These are phyloP conservation scores for Vitis hybrid DNA, from an alignment of 177 flowering plant genomes.

Conservation along the genomic window DNA sequence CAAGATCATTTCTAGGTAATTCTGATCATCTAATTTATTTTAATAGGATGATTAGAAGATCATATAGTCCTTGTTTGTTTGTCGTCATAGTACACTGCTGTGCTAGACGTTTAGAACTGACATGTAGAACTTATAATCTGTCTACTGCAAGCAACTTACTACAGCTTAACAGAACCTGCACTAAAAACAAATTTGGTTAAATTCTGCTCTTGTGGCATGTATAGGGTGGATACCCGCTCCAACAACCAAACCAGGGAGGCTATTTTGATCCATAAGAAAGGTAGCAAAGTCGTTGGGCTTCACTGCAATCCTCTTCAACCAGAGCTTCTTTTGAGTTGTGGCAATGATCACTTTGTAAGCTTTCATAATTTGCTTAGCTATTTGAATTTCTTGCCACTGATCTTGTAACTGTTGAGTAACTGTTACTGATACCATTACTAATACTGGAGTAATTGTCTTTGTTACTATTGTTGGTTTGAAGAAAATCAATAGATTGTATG, in stretches of 20 bases:
- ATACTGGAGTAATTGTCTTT: no score
- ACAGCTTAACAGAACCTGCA: not conserved
- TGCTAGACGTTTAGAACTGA: no score
- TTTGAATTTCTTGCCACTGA: not conserved
- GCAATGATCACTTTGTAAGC: slow-evolving; percentile 95
- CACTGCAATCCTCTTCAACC: slow-evolving; percentile 94
- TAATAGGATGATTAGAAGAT: no score
- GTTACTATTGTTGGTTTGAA: not conserved
- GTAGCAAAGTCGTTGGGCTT: slow-evolving; percentile 88
- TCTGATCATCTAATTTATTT: no score
- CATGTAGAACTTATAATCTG: no score
- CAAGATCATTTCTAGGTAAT: no score
- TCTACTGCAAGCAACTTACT: no score
- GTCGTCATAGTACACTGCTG: no score
- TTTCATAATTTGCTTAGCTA: not conserved
- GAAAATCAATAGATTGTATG: not conserved
- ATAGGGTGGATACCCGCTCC: slow-evolving; percentile 74
- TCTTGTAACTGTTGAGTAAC: not conserved
- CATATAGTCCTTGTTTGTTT: no score
- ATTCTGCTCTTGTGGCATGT: not conserved
- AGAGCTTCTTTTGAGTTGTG: slow-evolving; percentile 86
- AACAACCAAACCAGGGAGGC: slow-evolving; percentile 50
- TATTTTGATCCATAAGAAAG: slow-evolving; percentile 81
- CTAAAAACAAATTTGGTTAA: not conserved
- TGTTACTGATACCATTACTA: no score